Percentiles rank a stretch among this genome's conserved stretches.
Conservation (phyloP, 768 basidiomycete genomes). For the Coprinopsis cinerea region DNA sequence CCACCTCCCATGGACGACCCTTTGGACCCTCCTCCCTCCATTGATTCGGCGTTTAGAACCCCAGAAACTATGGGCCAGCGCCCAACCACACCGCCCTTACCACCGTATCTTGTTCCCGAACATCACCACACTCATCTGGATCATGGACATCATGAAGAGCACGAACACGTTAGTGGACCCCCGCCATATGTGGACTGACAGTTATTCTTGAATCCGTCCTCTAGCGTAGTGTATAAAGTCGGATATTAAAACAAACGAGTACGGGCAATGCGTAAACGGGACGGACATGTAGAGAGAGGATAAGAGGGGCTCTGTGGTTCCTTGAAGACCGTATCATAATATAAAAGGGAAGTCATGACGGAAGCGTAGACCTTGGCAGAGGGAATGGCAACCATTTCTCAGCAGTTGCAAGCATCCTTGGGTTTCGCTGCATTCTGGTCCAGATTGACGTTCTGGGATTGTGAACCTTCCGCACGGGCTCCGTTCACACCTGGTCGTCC, state of each 20-base stretch:
- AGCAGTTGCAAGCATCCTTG: slow-evolving; percentile 82
- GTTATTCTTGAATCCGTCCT: slow-evolving; percentile 6
- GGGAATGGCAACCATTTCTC: too few species aligned
- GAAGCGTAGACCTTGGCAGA: too few species aligned
- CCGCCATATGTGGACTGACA: slow-evolving; percentile 59
- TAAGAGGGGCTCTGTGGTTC: slow-evolving; percentile 11
- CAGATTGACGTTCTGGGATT: slow-evolving; percentile 61
- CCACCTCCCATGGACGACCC: slow-evolving; percentile 85
- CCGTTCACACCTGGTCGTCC: slow-evolving; percentile 57
- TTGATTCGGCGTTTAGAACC: slow-evolving; percentile 71
- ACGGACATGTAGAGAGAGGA: slow-evolving; percentile 12
- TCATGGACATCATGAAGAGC: slow-evolving; percentile 41
- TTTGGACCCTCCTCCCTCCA: slow-evolving; percentile 82
- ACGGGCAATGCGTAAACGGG: slow-evolving; percentile 1
- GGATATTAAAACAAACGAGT: slow-evolving; percentile 15
- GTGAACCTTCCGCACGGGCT: slow-evolving; percentile 43
- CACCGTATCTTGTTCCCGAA: slow-evolving; percentile 66
- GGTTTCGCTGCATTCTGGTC: slow-evolving; percentile 60
- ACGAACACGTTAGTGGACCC: slow-evolving; percentile 49
- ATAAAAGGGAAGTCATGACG: slow-evolving; percentile 13
- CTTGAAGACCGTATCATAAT: slow-evolving; percentile 27
- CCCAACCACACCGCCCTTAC: slow-evolving; percentile 59
- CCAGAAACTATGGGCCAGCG: slow-evolving; percentile 33
- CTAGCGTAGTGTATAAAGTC: slow-evolving; percentile 15
- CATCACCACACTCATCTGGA: too few species aligned